A percentile compares a stretch with the other conserved stretches of the same genome.
Conservation (phyloP, 352 stramenopile genomes). For the Pythium rhizo-oryzae region DNA sequence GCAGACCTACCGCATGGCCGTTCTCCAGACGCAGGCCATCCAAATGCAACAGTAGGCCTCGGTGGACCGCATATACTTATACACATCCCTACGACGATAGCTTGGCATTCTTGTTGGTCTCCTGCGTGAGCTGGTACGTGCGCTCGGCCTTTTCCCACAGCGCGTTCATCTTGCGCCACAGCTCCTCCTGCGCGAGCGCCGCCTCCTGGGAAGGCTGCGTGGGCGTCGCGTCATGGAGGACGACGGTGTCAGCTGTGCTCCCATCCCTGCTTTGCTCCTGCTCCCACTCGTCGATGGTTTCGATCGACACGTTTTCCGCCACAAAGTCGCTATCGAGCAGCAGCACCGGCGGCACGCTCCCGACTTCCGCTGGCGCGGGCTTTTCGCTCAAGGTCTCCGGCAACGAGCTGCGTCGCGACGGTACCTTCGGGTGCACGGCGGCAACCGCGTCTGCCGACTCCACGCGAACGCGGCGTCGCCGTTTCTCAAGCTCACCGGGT, state of each 20-base stretch:
- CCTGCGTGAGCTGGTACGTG: slow-evolving; percentile 8
- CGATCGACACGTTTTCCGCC: neutral
- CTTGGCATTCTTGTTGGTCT: neutral
- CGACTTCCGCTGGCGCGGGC: neutral
- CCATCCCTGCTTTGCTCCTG: neutral
- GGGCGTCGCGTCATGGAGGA: neutral
- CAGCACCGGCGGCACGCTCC: neutral
- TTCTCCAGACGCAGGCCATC: neutral
- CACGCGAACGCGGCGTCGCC: neutral
- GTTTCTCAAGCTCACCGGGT: neutral
- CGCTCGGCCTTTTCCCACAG: slow-evolving; percentile 11
- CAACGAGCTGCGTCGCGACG: neutral
- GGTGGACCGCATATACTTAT: neutral
- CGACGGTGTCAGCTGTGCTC: neutral
- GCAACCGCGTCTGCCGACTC: neutral
- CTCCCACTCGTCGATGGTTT: slow-evolving; percentile 8
- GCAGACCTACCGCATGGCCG: slow-evolving; percentile 1
- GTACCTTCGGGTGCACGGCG: neutral
- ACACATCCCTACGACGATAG: neutral
- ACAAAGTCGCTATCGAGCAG: neutral
- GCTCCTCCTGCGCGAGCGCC: neutral
- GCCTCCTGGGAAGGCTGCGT: neutral
- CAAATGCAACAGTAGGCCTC: too few relatives aligned
- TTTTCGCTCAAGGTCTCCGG: neutral
- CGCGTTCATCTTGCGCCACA: slow-evolving; percentile 14